phyloP scores from a whole-genome alignment of 106 monocot genomes.

The Phalaenopsis equestris region DNA sequence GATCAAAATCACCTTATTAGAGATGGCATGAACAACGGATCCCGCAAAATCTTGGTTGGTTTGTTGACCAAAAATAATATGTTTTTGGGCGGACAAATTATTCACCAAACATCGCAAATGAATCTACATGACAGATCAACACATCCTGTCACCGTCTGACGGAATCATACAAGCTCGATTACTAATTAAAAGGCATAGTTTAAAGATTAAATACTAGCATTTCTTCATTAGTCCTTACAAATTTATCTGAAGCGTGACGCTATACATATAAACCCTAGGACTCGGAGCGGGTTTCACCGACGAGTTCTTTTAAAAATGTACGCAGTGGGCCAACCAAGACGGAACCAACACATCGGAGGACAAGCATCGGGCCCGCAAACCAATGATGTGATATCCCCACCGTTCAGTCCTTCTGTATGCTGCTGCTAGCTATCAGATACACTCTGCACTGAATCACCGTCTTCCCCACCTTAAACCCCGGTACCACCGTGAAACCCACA shows the following conservation, averaged over 20 bases:
- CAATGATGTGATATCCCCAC: neutral
- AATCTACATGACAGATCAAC: too few species aligned
- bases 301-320: neutral
- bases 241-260: neutral
- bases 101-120: too few species aligned
- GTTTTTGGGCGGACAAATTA: too few species aligned
- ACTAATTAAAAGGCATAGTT: too few species aligned
- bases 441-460: conserved; percentile 66
- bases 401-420: neutral
- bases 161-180: too few species aligned
- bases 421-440: conserved; percentile 19
- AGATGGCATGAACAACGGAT: too few species aligned
- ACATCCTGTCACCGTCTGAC: too few species aligned
- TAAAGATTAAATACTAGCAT: neutral
- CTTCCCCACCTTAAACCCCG: conserved; percentile 57
- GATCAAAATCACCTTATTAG: too few species aligned
- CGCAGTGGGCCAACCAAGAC: neutral
- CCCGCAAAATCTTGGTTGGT: too few species aligned
- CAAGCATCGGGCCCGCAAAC: neutral
- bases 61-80: too few species aligned
- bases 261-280: too few species aligned
- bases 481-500: conserved; percentile 76
- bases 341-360: neutral
- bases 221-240: neutral
- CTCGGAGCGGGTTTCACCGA: too few species aligned